phyloP scores from a whole-genome alignment of 2,329 filamentous ascomycete genomes.

The Verticillium tricorpus region DNA sequence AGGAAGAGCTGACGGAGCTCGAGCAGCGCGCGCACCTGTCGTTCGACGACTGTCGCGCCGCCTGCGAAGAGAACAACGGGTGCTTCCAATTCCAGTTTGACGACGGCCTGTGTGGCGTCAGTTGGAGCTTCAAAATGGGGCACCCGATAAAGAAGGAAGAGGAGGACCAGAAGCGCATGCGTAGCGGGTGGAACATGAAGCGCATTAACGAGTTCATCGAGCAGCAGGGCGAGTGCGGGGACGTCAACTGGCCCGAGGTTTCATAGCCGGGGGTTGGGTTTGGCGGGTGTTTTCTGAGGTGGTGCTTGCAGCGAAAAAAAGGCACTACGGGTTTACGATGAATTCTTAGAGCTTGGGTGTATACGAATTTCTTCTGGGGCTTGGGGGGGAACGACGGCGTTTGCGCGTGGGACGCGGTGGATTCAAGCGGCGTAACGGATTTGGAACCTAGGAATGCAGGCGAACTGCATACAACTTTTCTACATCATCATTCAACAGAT shows the following conservation, averaged over 20 bases:
- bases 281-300: not conserved
- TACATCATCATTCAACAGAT: not conserved
- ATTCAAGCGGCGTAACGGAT: not conserved
- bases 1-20: conserved; percentile 23
- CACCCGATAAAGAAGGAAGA: conserved; percentile 25
- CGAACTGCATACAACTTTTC: not conserved
- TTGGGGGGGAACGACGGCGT: not conserved
- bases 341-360: not conserved
- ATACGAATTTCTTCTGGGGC: not conserved
- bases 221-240: conserved; percentile 28
- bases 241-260: conserved; percentile 24
- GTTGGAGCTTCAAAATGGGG: conserved; percentile 31
- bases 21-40: conserved; percentile 37
- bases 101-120: conserved; percentile 31
- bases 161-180: conserved; percentile 22
- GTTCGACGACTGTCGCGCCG: conserved; percentile 36
- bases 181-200: conserved; percentile 37
- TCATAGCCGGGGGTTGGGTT: not conserved
- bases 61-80: conserved; percentile 31
- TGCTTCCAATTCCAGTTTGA: conserved; percentile 39
- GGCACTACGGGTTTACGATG: not conserved
- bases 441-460: not conserved
- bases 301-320: not conserved
- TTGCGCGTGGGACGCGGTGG: not conserved
- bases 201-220: conserved; percentile 36